Conservation (phyloP, 208 protist species). For the Crithidia sp. region DNA sequence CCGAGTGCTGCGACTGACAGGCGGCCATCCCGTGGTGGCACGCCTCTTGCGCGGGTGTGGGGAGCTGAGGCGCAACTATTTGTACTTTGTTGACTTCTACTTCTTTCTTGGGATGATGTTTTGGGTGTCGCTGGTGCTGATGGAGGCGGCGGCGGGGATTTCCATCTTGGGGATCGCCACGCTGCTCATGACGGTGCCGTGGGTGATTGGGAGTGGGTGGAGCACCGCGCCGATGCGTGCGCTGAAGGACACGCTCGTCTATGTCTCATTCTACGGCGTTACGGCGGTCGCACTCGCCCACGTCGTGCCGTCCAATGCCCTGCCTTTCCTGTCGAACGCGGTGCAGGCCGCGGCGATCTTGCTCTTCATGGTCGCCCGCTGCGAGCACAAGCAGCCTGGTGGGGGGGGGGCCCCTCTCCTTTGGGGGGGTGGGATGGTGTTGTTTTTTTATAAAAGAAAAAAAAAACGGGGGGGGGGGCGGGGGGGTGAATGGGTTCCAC, state of each 20-base stretch:
- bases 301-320: conserved; percentile 27
- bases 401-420: too few species aligned
- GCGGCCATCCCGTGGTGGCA: conserved; percentile 5
- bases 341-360: conserved; percentile 38
- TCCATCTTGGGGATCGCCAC: conserved; percentile 30
- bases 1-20: conserved; percentile 22
- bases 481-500: too few species aligned
- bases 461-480: too few species aligned
- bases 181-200: conserved; percentile 24
- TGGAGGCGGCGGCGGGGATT: conserved; percentile 33
- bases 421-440: too few species aligned
- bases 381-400: conserved; percentile 34
- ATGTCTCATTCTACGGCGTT: conserved; percentile 22
- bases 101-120: conserved; percentile 50
- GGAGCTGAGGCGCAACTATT: conserved; percentile 30
- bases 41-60: background rate
- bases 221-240: conserved; percentile 5
- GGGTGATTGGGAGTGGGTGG: conserved; percentile 33
- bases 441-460: too few species aligned
- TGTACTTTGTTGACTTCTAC: conserved; percentile 66
- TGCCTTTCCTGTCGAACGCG: conserved; percentile 47
- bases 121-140: conserved; percentile 50
- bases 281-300: conserved; percentile 21
- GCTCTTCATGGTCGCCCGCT: conserved; percentile 47
- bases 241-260: conserved; percentile 23